These are phyloP conservation scores for Tulasnella sp. DNA, from an alignment of 768 basidiomycete genomes.

Conservation along the genomic window DNA sequence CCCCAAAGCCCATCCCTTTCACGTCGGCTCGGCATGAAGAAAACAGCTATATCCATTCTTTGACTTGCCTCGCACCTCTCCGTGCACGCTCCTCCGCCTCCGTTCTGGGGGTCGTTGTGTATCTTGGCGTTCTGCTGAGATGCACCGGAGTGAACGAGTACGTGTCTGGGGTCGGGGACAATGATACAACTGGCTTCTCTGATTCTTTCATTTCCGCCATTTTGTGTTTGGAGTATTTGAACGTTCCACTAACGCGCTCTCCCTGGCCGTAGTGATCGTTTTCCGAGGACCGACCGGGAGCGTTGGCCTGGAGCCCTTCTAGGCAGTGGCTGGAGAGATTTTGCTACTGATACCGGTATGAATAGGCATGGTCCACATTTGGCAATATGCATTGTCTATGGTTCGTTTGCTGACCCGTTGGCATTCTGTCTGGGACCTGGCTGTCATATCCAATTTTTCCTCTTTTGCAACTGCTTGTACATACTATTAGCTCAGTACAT, in stretches of 20 bases:
- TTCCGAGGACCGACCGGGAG: neutral
- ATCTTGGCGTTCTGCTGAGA: neutral
- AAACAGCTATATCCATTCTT: conserved; percentile 4
- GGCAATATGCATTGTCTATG: neutral
- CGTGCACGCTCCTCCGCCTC: neutral
- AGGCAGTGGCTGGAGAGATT: neutral
- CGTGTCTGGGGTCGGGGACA: neutral
- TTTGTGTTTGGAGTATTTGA: neutral
- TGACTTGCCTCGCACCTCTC: neutral
- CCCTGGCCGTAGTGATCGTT: neutral
- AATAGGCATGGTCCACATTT: neutral
- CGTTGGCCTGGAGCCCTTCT: neutral
- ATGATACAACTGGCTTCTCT: conserved; percentile 2
- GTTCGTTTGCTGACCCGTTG: too few relatives aligned
- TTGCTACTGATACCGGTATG: neutral
- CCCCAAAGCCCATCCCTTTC: neutral
- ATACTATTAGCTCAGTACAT: too few relatives aligned
- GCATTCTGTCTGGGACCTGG: too few relatives aligned
- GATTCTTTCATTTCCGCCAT: neutral
- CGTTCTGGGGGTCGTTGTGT: neutral
- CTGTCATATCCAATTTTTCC: too few relatives aligned
- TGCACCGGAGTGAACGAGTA: neutral
- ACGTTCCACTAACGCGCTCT: neutral
- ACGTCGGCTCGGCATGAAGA: neutral
- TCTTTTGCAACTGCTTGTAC: too few relatives aligned